Base-by-base conservation (phyloP, 306 rosid genomes). In the Trifolium fragiferum region DNA sequence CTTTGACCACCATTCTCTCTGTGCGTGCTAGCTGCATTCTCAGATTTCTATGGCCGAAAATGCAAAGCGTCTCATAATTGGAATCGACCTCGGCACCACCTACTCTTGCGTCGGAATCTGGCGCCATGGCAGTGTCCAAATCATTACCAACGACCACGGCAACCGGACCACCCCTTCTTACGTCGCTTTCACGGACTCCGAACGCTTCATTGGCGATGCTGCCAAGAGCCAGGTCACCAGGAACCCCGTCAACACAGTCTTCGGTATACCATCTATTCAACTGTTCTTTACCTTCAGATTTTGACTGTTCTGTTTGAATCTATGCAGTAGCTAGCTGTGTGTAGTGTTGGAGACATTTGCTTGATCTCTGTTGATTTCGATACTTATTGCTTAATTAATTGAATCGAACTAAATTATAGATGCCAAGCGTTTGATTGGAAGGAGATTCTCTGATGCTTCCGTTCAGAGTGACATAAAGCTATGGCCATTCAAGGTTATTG, bases 401-500 rank as follows among this genome's bases (percentile, higher is more conserved):
- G 20, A 51, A 18, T 18, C 8, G 33, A 30, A 3, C 6, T 30
- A 3, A 2, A 20, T 21, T 23, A 30, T 30, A 59, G 65, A 59
- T 27, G 65, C 40, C 0, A 59, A 59, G 37, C 37, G 65, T 13
- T 59, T 59, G 65, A 59, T 59, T 27, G 65, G 65, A 5, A 23
- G 40, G 37, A 59, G 40, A 25, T 13, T 59, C n/a, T 23, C 65
- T 25, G 65, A 59, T 25, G 37, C 65, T 25, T 13, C 65, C 3
- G 65, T 59, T 59, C 65, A 59, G 65, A 59, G 65, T 59, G 65
- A 59, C n/a, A 25, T 59, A 40, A 59, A 59, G 37, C 37, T 25
- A 6, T 59, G 65, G 65, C 58, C 58, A 18, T 51, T 51, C 25
- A 51, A 51, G 27, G 58, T 51, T 51, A 51, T 51, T 51, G 58